Evolutionary conservation across 495 filamentous ascomycete genomes (phyloP).

Genomic region (Lepidopterella palustris): DNA sequence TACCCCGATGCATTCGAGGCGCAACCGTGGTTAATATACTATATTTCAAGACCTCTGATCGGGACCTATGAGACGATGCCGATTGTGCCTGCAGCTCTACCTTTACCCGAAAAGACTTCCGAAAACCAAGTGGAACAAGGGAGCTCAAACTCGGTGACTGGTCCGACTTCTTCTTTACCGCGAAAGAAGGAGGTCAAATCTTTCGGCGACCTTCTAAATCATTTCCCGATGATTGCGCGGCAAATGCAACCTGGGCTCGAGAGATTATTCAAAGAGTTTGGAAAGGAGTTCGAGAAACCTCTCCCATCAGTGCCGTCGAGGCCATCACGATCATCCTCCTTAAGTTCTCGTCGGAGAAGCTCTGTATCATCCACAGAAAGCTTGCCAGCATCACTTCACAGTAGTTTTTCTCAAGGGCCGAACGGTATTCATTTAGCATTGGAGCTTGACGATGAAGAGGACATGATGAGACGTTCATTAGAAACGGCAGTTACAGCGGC

Average conservation of each 20-base stretch:
- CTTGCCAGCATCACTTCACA: constrained; percentile 25
- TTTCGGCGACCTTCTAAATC: constrained; percentile 83
- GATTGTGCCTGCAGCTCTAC: constrained; percentile 32
- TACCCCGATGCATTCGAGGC: constrained; percentile 77
- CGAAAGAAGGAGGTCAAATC: constrained; percentile 84
- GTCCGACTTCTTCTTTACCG: constrained; percentile 34
- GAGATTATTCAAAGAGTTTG: constrained; percentile 84
- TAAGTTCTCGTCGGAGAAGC: constrained; percentile 28
- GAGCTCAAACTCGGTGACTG: constrained; percentile 15
- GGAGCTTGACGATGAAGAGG: constrained; percentile 74
- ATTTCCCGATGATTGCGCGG: constrained; percentile 92
- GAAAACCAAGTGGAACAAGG: background rate
- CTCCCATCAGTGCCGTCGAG: constrained; percentile 66
- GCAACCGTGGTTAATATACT: constrained; percentile 93
- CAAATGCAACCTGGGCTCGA: constrained; percentile 95
- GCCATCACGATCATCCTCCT: constrained; percentile 38
- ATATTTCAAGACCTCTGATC: constrained; percentile 85
- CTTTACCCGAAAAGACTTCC: background rate
- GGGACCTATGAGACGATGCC: constrained; percentile 68
- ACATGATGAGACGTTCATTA: constrained; percentile 73
- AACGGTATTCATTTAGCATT: constrained; percentile 28
- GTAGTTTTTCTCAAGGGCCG: constrained; percentile 23
- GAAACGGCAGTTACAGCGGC: constrained; percentile 90
- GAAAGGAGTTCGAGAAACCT: constrained; percentile 74
- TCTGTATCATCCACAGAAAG: constrained; percentile 29